Conservation (phyloP, 768 basidiomycete species). For the Auricularia cornea region DNA sequence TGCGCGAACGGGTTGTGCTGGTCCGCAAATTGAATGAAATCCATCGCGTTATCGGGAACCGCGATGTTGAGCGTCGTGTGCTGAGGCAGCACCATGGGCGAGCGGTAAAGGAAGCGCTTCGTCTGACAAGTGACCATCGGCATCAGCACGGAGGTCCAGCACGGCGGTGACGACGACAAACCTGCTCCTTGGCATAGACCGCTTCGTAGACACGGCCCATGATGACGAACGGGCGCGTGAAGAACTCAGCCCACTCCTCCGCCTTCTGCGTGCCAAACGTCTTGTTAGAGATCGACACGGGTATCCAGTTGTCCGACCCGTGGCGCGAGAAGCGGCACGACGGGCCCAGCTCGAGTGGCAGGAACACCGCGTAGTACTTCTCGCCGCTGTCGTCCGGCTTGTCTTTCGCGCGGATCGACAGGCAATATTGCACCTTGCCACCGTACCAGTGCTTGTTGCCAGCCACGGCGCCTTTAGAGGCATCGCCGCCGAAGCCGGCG, state of each 20-base stretch:
- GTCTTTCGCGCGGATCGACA: conserved; percentile 23
- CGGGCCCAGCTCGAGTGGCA: conserved; percentile 42
- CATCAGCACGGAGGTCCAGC: too few relatives aligned
- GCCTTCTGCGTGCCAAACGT: conserved; percentile 21
- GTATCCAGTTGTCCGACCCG: conserved; percentile 52
- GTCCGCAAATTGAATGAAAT: conserved; percentile 40
- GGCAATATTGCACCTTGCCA: conserved; percentile 50
- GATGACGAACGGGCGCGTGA: conserved; percentile 44
- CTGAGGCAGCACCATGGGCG: too few relatives aligned
- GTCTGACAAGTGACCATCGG: too few relatives aligned
- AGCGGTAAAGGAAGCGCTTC: too few relatives aligned
- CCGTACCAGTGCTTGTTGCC: conserved; percentile 41
- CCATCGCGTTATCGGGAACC: conserved; percentile 16
- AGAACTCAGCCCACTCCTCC: conserved; percentile 31
- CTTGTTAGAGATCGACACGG: conserved; percentile 35
- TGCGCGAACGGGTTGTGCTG: conserved; percentile 44
- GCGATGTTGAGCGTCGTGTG: too few relatives aligned
- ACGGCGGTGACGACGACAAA: conserved; percentile 37
- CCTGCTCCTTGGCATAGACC: conserved; percentile 53
- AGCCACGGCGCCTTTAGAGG: too few relatives aligned
- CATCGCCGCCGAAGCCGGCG: too few relatives aligned
- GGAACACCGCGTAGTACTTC: conserved; percentile 18
- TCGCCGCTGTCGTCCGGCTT: background rate
- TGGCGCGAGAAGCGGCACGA: conserved; percentile 51
- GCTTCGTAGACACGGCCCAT: conserved; percentile 48